phyloP scores from a whole-genome alignment of 1,284 basidiomycete genomes.

The Ceratobasidium sp. region DNA sequence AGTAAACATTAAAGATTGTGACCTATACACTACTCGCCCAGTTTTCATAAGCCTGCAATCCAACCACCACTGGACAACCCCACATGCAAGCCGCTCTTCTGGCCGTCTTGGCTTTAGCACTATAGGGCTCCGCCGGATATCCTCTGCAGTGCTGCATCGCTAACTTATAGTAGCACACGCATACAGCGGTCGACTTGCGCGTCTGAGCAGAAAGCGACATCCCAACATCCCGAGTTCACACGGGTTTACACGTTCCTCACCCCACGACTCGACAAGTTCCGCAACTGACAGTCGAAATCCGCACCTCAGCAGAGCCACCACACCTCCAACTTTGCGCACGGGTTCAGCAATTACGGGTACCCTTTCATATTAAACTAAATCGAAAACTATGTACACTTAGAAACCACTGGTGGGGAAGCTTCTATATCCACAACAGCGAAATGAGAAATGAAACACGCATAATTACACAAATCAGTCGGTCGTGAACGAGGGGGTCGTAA shows the following conservation, averaged over 20 bases:
- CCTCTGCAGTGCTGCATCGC: too few species aligned
- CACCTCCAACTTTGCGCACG: too few species aligned
- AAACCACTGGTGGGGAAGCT: neutral
- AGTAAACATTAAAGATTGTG: neutral
- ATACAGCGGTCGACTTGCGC: neutral
- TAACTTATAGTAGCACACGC: too few species aligned
- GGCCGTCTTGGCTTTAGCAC: too few species aligned
- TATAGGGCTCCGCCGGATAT: too few species aligned
- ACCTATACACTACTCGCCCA: conserved; percentile 1
- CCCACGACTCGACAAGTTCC: neutral
- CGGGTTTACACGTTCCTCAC: neutral
- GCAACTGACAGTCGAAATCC: too few species aligned
- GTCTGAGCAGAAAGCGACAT: neutral
- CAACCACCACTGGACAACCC: neutral
- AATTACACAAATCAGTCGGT: neutral
- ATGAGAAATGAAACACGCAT: neutral
- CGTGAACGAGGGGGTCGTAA: too few species aligned
- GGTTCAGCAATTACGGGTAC: neutral
- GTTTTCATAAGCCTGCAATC: neutral
- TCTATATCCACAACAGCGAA: neutral
- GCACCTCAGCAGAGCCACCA: too few species aligned
- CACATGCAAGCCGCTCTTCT: neutral
- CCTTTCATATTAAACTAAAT: neutral
- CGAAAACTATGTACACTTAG: neutral
- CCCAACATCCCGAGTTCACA: neutral